Base-by-base conservation (phyloP, 23 red algal genomes). In the Cyanidium caldarium region DNA sequence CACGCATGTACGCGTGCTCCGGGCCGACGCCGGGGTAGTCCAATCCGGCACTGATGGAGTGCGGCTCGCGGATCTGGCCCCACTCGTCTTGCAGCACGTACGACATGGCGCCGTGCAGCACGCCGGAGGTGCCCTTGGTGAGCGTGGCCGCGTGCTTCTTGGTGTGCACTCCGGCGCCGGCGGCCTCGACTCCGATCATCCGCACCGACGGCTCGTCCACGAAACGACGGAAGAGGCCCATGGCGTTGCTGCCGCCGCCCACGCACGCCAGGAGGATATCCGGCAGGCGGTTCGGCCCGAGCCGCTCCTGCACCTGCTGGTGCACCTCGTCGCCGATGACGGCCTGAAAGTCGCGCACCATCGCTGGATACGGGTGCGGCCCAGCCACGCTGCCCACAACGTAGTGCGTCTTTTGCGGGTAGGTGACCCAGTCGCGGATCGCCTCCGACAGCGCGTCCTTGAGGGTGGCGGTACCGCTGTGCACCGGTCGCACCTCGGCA, bases 361-460 rank as follows among this genome's bases (percentile, higher is more conserved):
- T 82, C 72, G 83, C 76, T 31, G 92, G 92, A 41, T 98, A 98
- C 3, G 92, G 92, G 77, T 98, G 92, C 20, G 92, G 92, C 1
- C 92, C 92, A 12, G 92, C 85, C 33, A 98, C 92, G 16, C 77
- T 83, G 36, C 92, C 92, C 0, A 98, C 92, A 69, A 98, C 85
- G 80, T 98, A 98, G 68, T 98, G 92, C 37, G 92, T 98, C 67
- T 84, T 77, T 20, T 73, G 40, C 12, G 92, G 92, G 23, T 88
- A 80, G 1, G 92, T 98, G 16, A 98, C 92, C 92, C 92, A 98
- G 67, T 98, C 92, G 37, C 92, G 76, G 75, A 98, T 98, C 36
- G 92, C 92, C 65, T 88, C 92, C 28, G 84, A 88, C 3, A 98
- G 69, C 5, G 92, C 92, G 46, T 98, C 74, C 0, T 84, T 89